Conservation (phyloP, 2,329 filamentous ascomycete species). For the Cladobotryum mycophilum region DNA sequence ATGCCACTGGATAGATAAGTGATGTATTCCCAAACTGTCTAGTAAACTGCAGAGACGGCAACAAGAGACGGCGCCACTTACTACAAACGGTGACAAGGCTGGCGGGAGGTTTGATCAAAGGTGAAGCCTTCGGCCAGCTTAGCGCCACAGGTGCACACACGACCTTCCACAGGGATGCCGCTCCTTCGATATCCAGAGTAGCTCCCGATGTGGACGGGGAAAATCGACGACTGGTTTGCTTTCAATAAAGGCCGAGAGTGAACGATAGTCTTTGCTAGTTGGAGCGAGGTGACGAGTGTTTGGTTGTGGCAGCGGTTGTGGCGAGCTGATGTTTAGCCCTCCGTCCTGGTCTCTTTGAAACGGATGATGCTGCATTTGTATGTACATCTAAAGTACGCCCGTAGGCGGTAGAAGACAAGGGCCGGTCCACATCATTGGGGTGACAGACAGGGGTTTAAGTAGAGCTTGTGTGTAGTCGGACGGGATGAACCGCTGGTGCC, state of each 20-base stretch:
- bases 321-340: too few relatives aligned
- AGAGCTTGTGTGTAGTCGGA: background rate
- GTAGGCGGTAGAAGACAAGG: background rate
- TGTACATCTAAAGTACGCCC: background rate
- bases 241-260: too few relatives aligned
- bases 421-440: background rate
- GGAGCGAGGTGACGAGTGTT: background rate
- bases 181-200: constrained; percentile 2
- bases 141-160: constrained; percentile 1
- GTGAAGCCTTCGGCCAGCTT: background rate
- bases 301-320: too few relatives aligned
- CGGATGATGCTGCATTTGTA: background rate
- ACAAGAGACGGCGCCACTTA: background rate
- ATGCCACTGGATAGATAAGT: too few relatives aligned
- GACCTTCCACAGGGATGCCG: background rate
- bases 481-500: background rate
- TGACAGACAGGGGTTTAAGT: constrained; percentile 1
- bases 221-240: background rate
- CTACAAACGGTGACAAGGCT: background rate
- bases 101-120: background rate
- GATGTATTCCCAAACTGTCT: too few relatives aligned
- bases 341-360: too few relatives aligned
- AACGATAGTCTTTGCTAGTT: too few relatives aligned
- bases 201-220: background rate
- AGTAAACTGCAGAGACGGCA: too few relatives aligned